phyloP scores from a whole-genome alignment of 2,329 filamentous ascomycete species.

The Monilinia fructigena region DNA sequence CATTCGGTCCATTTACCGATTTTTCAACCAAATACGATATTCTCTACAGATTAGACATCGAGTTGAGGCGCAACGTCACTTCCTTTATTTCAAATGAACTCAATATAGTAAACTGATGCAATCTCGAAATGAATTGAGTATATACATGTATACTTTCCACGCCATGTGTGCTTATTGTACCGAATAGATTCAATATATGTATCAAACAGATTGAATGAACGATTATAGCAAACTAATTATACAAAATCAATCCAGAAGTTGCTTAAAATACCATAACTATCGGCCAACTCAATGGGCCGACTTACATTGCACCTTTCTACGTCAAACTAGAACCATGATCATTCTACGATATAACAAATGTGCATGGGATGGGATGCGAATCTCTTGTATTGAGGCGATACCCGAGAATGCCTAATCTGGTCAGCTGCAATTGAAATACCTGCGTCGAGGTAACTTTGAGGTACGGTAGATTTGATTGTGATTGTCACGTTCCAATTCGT shows the following conservation, averaged over 20 bases:
- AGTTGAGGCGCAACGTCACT: not conserved
- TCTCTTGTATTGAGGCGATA: not conserved
- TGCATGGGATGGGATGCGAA: not conserved
- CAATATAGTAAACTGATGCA: not conserved
- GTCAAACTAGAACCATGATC: not conserved
- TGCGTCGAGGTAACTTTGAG: not conserved
- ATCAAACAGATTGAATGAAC: not conserved
- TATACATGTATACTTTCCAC: too few species aligned
- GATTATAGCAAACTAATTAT: not conserved
- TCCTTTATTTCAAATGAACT: not conserved
- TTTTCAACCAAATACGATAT: not conserved
- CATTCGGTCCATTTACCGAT: slow-evolving; percentile 14
- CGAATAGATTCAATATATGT: not conserved
- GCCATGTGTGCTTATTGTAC: not conserved
- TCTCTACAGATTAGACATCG: not conserved
- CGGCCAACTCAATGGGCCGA: not conserved
- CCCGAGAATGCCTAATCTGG: not conserved
- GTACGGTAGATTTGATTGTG: not conserved
- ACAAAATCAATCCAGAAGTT: not conserved
- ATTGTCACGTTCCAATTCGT: slow-evolving; percentile 3
- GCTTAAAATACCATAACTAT: not conserved
- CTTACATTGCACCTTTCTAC: not conserved
- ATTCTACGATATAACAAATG: not conserved
- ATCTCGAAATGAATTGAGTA: too few species aligned
- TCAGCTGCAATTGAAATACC: not conserved